Evolutionary conservation across 305 asterid species (phyloP), one percentile per base, ranked within the genome.

Genomic region (Stenogyne calaminthoides): DNA sequence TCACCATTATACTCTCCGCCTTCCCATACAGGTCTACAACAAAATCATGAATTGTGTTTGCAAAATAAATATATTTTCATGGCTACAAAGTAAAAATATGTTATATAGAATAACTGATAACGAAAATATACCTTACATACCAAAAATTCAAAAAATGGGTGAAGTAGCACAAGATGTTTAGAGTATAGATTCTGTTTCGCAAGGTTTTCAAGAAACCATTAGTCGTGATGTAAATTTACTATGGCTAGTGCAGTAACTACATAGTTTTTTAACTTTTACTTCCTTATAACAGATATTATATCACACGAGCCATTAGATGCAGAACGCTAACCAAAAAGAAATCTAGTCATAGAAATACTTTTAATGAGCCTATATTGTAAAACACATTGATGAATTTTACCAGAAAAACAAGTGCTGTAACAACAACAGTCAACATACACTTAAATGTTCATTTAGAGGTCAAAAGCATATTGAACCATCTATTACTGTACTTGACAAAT

Each of bases 1-100:
- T 89, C 98, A 70, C 99, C 99, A 76, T 80, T 87, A 74, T 92
- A 95, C 71, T 80, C 83, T 73, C 99, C 99, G 78, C 99, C 99
- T 87, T 95, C 99, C 99, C 99, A 95, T 34, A 46, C 72, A 37
- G 99, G 99, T 81, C 98, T 95, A 76, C 57, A 64, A 74, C 40
- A 69, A 72, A n/a, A 34, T 58, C 72, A 79, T 34, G 18, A 65
- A 56, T 70, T 77, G 72, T 67, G 61, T 22, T 64, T 67, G 52
- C 37, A 49, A 67, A 44, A 14, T 67, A 44, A 37, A 61, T 58
- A 57, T 46, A 20, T 66, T 14, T 62, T 11, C 7, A 7, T 20
- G 52, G 18, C 36, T 36, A 69, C 32, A 59, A 51, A 49, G 27
- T 22, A 73, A 56, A 70, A 42, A 16, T 22, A 46, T 25, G 58